Conservation (phyloP, 2,329 filamentous ascomycete genomes). For the Penicillium sp. region DNA sequence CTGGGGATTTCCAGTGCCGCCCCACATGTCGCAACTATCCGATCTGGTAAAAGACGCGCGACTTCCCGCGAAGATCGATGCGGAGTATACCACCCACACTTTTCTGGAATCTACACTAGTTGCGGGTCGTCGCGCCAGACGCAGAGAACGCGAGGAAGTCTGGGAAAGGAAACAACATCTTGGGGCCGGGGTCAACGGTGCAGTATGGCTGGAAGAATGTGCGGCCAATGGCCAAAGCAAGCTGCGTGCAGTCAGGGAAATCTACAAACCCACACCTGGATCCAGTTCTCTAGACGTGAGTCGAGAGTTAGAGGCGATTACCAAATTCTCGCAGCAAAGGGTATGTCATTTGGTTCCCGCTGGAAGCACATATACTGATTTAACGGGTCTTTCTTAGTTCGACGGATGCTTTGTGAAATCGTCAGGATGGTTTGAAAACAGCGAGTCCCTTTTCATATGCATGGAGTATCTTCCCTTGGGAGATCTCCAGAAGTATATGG, state of each 20-base stretch:
- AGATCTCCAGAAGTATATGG: constrained; percentile 31
- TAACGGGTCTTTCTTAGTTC: constrained; percentile 9
- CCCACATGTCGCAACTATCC: constrained; percentile 12
- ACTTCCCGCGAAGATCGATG: constrained; percentile 9
- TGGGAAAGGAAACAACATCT: constrained; percentile 9
- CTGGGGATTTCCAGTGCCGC: constrained; percentile 3
- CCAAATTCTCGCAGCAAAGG: constrained; percentile 9
- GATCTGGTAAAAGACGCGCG: constrained; percentile 14
- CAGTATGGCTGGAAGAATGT: constrained; percentile 12
- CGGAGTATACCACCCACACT: constrained; percentile 11
- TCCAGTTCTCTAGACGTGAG: constrained; percentile 6
- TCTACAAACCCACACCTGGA: constrained; percentile 2
- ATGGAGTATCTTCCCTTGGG: constrained; percentile 39
- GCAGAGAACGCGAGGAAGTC: constrained; percentile 8
- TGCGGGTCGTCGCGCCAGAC: constrained; percentile 4
- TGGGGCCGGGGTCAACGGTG: constrained; percentile 8
- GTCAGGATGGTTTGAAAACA: constrained; percentile 36
- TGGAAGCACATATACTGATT: background rate
- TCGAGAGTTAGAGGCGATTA: constrained; percentile 11
- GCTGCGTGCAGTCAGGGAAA: constrained; percentile 10
- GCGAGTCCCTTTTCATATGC: constrained; percentile 28
- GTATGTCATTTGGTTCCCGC: background rate
- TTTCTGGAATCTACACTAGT: constrained; percentile 10
- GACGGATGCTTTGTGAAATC: constrained; percentile 27
- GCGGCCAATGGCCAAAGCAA: background rate